phyloP scores from a whole-genome alignment of 139 green algal genomes.

The Chlamydomonas sp. region DNA sequence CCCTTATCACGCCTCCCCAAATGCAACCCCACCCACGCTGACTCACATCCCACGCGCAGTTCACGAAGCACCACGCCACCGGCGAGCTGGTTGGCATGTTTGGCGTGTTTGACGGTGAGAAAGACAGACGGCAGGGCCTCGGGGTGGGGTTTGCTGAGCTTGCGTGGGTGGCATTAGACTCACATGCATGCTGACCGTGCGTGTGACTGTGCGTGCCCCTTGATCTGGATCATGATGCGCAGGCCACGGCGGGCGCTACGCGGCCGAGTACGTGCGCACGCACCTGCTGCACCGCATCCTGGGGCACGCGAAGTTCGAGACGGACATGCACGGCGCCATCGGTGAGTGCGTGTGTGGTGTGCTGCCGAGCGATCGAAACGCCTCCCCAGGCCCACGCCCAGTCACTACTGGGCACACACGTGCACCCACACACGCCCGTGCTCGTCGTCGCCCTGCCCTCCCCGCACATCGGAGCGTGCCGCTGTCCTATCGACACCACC shows the following conservation, averaged over 20 bases:
- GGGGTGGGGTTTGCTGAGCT: background rate
- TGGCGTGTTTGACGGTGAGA: slow-evolving; percentile 86
- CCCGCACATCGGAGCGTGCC: background rate
- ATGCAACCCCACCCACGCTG: background rate
- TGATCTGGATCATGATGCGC: background rate
- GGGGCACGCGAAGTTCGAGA: slow-evolving; percentile 54
- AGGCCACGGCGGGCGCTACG: slow-evolving; percentile 81
- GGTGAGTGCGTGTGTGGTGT: slow-evolving; percentile 19
- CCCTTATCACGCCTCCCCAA: background rate
- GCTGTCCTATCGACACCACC: too few species aligned
- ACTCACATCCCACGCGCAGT: slow-evolving; percentile 24
- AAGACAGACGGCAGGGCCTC: too few species aligned
- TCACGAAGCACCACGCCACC: slow-evolving; percentile 36
- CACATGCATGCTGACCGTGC: background rate
- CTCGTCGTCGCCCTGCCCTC: background rate
- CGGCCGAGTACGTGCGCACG: slow-evolving; percentile 72
- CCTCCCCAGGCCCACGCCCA: too few species aligned
- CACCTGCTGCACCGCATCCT: slow-evolving; percentile 81
- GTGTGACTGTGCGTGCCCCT: background rate
- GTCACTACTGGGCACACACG: background rate
- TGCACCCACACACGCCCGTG: background rate
- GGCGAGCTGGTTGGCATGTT: slow-evolving; percentile 68
- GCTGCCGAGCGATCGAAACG: background rate
- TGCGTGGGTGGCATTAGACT: too few species aligned
- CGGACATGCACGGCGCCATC: slow-evolving; percentile 30